Base-by-base conservation (phyloP, 192 early-diverging fungal species). In the Kickxella alabastrina region DNA sequence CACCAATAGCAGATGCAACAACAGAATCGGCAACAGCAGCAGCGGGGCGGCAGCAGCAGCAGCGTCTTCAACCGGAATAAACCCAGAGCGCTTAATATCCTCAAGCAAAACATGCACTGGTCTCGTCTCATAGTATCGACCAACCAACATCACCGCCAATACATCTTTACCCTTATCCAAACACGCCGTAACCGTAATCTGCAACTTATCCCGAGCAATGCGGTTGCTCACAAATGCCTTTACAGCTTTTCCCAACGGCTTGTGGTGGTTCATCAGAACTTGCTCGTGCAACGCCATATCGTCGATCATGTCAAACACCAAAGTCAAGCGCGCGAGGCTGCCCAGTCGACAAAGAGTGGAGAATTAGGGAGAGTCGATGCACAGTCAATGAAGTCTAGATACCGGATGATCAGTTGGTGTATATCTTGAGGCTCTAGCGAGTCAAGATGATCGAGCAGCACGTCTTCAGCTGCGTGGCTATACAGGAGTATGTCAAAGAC, bases 151-250 rank as follows among this genome's bases (percentile, higher is more conserved):
- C 17, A n/a, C 15, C 14, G 71, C 71, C 18, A 75, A 37, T 44
- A 59, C 59, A 3, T 37, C 46, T 40, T 75, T 75, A 36, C 40
- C 52, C 10, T 60, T 61, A 10, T 51, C 52, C n/a, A 75, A 43
- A 19, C 71, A 75, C 7, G 49, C 49, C n/a, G 36, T 42, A 32
- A 75, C 57, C 4, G 57, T 60, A 1, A 38, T 42, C 22, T 48
- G 46, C 28, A 75, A 60, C 34, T 63, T 67, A 26, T 75, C 58
- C 18, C 59, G 46, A 13, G 23, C 41, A 3, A 75, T 75, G 25
- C 71, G 64, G 34, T 75, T 75, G 25, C 49, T 52, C 37, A 75
- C 71, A 68, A 53, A 75, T 4, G 60, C 64, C 24, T 42, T 47
- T 8, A 67, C 52, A 15, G 55, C 43, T 14, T 17, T 57, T 18